Evolutionary conservation across 1,284 basidiomycete genomes (phyloP).

Genomic region (Singerocomus inundabilis): DNA sequence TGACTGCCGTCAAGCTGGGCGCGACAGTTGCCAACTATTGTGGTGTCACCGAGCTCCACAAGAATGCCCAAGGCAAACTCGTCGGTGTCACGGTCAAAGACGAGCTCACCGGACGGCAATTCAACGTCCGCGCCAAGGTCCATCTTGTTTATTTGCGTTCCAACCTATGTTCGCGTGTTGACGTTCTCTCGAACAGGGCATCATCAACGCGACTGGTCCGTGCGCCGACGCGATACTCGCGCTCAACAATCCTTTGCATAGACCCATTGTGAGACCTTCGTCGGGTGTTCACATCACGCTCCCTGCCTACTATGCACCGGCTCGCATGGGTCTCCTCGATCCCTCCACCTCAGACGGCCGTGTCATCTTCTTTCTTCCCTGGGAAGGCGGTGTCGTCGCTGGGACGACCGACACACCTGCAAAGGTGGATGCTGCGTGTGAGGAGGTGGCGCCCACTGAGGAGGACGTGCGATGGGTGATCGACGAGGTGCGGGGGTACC

Average conservation of each 20-base stretch:
- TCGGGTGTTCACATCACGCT: constrained; percentile 96
- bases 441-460: constrained; percentile 84
- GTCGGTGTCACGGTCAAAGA: constrained; percentile 79
- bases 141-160: constrained; percentile 6
- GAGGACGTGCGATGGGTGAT: constrained; percentile 97
- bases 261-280: constrained; percentile 89
- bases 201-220: constrained; percentile 97
- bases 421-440: constrained; percentile 50
- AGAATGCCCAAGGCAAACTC: constrained; percentile 65
- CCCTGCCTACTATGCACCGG: constrained; percentile 95
- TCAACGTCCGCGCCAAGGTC: constrained; percentile 81
- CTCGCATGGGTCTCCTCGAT: constrained; percentile 94
- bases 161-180: too few relatives aligned
- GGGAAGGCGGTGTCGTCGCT: constrained; percentile 97
- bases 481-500: constrained; percentile 88
- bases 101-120: constrained; percentile 81
- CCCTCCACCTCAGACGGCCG: constrained; percentile 95
- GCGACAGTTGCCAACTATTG: constrained; percentile 90
- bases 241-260: constrained; percentile 81
- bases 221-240: constrained; percentile 87
- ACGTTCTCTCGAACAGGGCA: constrained; percentile 51
- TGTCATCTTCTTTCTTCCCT: constrained; percentile 98
- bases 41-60: constrained; percentile 81
- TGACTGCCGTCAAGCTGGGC: constrained; percentile 94
- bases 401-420: constrained; percentile 94